Percentiles rank a stretch among this genome's conserved stretches.
These are phyloP conservation scores for Metschnikowia reukaufii DNA, from an alignment of 805 yeast genomes.

Conservation along the genomic window DNA sequence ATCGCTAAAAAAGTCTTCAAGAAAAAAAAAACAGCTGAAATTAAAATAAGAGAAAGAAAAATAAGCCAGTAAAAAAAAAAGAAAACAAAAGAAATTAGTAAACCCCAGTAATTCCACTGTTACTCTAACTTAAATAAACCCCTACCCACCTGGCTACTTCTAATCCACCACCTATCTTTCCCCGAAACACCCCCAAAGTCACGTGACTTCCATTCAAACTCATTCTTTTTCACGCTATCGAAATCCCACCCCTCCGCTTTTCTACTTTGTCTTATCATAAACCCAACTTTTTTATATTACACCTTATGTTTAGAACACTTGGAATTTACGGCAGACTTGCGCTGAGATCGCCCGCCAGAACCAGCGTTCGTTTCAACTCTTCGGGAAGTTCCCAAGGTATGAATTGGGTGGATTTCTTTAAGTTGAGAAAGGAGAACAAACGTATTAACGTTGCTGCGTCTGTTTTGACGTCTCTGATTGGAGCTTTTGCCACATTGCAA, in stretches of 20 bases:
- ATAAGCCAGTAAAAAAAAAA: too few relatives aligned
- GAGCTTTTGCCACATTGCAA: constrained; percentile 69
- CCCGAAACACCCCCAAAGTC: not conserved
- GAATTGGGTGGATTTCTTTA: constrained; percentile 80
- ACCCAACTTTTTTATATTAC: not conserved
- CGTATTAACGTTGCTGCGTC: constrained; percentile 68
- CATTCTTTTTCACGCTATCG: not conserved
- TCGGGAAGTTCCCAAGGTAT: constrained; percentile 25
- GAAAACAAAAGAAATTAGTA: too few relatives aligned
- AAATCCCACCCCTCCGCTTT: not conserved
- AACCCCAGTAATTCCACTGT: too few relatives aligned
- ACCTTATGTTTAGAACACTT: constrained; percentile 11
- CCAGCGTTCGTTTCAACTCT: constrained; percentile 25
- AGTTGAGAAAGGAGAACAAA: constrained; percentile 73
- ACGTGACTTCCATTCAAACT: not conserved
- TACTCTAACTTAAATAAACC: too few relatives aligned
- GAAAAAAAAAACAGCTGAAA: too few relatives aligned
- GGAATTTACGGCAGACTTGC: constrained; percentile 16
- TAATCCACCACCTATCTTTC: too few relatives aligned
- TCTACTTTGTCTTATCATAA: not conserved
- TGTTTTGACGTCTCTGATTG: constrained; percentile 61
- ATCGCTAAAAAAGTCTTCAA: too few relatives aligned
- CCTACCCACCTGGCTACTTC: too few relatives aligned
- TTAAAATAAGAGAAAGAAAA: too few relatives aligned
- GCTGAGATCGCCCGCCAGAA: constrained; percentile 4